A percentile compares a stretch with the other conserved stretches of the same genome.
phyloP scores from a whole-genome alignment of 2,329 filamentous ascomycete species.

The Fonsecaea nubica region DNA sequence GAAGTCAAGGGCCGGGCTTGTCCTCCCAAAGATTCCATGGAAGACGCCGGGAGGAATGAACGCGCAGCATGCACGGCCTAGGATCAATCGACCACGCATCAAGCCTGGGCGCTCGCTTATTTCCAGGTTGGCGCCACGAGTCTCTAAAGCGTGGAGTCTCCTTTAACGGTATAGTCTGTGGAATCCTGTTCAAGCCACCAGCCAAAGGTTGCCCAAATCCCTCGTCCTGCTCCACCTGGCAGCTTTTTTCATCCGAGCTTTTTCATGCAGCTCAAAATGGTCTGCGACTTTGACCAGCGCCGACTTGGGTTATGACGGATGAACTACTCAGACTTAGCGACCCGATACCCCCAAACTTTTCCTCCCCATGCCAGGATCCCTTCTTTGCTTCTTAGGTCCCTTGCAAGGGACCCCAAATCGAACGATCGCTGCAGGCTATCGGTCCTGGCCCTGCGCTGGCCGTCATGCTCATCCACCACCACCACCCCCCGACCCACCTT shows the following conservation, averaged over 20 bases:
- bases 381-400: slow-evolving; percentile 14
- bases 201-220: slow-evolving; percentile 2
- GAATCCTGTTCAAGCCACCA: not conserved
- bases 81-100: slow-evolving; percentile 2
- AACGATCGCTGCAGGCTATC: slow-evolving; percentile 30
- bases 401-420: slow-evolving; percentile 16
- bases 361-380: slow-evolving; percentile 11
- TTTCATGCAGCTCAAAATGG: slow-evolving; percentile 24
- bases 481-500: slow-evolving; percentile 4
- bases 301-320: slow-evolving; percentile 9
- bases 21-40: slow-evolving; percentile 5
- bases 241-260: slow-evolving; percentile 21
- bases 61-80: slow-evolving; percentile 3
- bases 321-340: slow-evolving; percentile 11
- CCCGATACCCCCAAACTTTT: slow-evolving; percentile 16
- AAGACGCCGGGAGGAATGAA: slow-evolving; percentile 5
- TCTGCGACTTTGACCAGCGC: slow-evolving; percentile 8
- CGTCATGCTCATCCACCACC: not conserved
- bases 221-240: not conserved
- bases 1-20: not conserved
- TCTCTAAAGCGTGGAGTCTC: slow-evolving; percentile 26
- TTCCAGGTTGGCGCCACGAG: slow-evolving; percentile 28
- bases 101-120: slow-evolving; percentile 21
- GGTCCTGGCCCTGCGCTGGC: slow-evolving; percentile 10
- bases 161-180: slow-evolving; percentile 24